Evolutionary conservation across 345 rosid genomes (phyloP), one percentile per base, ranked within the genome.

Genomic region (Murraya koenigii): DNA sequence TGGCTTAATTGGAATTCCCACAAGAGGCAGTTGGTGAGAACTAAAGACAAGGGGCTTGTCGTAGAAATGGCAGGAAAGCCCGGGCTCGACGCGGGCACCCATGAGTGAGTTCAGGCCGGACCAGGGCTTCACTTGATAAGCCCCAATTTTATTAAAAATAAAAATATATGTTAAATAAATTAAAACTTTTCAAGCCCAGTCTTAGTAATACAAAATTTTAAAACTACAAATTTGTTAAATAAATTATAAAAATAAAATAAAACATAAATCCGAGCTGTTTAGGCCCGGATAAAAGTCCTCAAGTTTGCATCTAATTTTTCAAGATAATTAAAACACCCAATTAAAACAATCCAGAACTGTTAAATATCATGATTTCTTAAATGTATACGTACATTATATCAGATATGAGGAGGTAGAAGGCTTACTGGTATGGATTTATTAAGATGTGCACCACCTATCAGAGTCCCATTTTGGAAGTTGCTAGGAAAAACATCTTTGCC

Each of bases 401-500:
- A 41, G 35, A 73, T 54, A 36, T 60, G 8, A 59, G 26, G 35
- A 9, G 55, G 32, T 41, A 69, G 71, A 70, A 78, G 77, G 74
- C 97, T 89, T 90, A 97, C 99, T 6, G 94, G 93, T 78, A 84
- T 39, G 22, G 84, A 28, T 9, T 74, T 6, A 78, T 82, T 1
- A 44, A 97, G 92, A 8, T 0, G 55, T 61, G 64, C 78, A 78
- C 99, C 99, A 73, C 97, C 97, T 28, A 7, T 82, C 79, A 97
- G 80, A 72, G 77, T 80, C 67, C 91, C 90, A 65, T 79, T 89
- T 78, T 93, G 97, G 69, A 96, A 96, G 82, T 94, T 96, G 72
- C 77, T 84, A 25, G 99, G 99, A 75, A 76, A 89, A 65, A 94
- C 99, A 59, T 83, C 56, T 69, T 87, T 90, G 72, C 99, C 97